Conservation (phyloP, 495 filamentous ascomycete species). For the Penicillium desertorum region DNA sequence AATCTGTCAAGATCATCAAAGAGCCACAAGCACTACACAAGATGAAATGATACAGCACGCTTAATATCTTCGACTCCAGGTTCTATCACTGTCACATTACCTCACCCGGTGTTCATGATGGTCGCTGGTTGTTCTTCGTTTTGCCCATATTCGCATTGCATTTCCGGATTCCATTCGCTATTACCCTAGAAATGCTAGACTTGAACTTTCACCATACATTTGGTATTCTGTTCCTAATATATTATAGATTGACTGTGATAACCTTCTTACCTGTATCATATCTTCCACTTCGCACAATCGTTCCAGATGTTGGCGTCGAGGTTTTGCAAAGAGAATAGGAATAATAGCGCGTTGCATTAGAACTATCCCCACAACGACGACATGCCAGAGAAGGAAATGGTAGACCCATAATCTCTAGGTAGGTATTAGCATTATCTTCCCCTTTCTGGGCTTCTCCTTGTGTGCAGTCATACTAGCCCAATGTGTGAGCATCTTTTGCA, state of each 20-base stretch:
- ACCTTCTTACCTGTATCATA: neutral
- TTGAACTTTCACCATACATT: neutral
- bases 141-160: neutral
- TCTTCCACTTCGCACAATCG: neutral
- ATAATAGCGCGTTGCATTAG: neutral
- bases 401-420: neutral
- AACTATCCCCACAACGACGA: neutral
- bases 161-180: neutral
- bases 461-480: too few species aligned
- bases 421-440: neutral
- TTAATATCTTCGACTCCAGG: neutral
- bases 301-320: neutral
- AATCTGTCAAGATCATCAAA: constrained; percentile 40
- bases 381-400: neutral
- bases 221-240: neutral
- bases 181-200: neutral
- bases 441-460: neutral
- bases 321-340: neutral
- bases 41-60: neutral
- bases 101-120: neutral
- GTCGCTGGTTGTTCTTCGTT: neutral
- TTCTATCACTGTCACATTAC: neutral
- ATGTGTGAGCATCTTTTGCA: too few species aligned
- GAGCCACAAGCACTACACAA: neutral
- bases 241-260: neutral